phyloP scores from a whole-genome alignment of 2,329 filamentous ascomycete genomes.

The Fusarium proliferatum region DNA sequence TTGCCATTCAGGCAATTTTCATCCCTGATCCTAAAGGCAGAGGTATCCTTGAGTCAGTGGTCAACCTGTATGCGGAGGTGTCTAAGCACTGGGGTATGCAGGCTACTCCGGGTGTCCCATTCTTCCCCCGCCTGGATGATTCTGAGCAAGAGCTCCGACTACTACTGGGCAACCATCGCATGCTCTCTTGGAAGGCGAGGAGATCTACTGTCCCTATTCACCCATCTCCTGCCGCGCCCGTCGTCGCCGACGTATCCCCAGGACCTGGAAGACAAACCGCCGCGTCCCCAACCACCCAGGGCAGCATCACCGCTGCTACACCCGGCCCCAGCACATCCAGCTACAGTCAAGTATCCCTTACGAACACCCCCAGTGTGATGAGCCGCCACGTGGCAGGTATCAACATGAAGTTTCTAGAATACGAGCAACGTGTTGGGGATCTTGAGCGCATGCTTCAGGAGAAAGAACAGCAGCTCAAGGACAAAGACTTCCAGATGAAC shows the following conservation, averaged over 20 bases:
- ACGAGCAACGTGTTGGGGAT: not conserved
- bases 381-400: rapidly evolving
- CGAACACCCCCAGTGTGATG: too few relatives aligned
- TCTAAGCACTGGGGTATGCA: not conserved
- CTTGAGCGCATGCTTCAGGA: not conserved
- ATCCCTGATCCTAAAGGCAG: too few relatives aligned
- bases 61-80: not conserved
- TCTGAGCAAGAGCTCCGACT: not conserved
- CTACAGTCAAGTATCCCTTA: not conserved
- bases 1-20: not conserved
- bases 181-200: too few relatives aligned
- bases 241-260: not conserved
- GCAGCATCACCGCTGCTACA: not conserved
- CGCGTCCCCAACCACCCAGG: not conserved
- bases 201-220: not conserved
- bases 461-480: not conserved
- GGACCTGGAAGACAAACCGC: not conserved
- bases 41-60: not conserved
- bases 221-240: not conserved
- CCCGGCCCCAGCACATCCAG: not conserved
- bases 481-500: not conserved
- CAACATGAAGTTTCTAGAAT: not conserved
- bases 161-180: not conserved
- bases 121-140: not conserved
- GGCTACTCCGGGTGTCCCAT: not conserved